Evolutionary conservation across 1,139 yeast species (phyloP), one percentile per base, ranked within the genome.

Genomic region (Yamadazyma friedrichii): DNA sequence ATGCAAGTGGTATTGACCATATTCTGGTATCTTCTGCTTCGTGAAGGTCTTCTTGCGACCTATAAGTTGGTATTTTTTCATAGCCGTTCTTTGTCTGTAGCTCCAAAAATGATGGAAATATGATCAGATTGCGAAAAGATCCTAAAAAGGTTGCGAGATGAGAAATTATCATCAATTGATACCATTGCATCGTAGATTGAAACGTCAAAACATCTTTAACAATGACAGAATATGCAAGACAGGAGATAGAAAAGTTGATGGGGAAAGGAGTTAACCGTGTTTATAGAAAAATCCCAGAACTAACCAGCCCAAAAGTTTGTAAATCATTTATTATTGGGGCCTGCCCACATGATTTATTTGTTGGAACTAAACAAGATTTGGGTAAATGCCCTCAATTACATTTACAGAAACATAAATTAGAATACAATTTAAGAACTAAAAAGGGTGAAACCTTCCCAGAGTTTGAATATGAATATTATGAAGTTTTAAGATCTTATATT

Each of bases 301-400:
- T 89, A 53, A 71, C 80, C 22, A 86, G 84, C 46, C 78, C 83
- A 13, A 69, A 79, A 36, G 82, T 89, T 10, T 91, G 98, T 60
- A 85, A 86, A 56, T 73, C 88, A 22, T 91, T 83, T 58, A 61
- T 93, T 12, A 88, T 88, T 6, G 96, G 95, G 1, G 77, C 79
- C n/a, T 91, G 98, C 54, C 94, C 96, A 0, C 87, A 86, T 59
- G 96, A 89, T 52, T 60, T 91, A 42, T 85, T 91, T 55, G 76
- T 76, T 12, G 88, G 88, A 5, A 87, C 97, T 12, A 89, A 88
- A 59, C 88, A 86, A 56, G 89, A 86, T 56, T 60, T 87, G 45
- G 96, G 97, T 1, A 74, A 74, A 42, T 91, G 98, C 58, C 88
- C 91, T 1, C 78, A 75, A 51, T 64, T 84, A 17, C 98, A 91